Evolutionary conservation across 768 basidiomycete species (phyloP).

Genomic region (Amanita fuliginea): DNA sequence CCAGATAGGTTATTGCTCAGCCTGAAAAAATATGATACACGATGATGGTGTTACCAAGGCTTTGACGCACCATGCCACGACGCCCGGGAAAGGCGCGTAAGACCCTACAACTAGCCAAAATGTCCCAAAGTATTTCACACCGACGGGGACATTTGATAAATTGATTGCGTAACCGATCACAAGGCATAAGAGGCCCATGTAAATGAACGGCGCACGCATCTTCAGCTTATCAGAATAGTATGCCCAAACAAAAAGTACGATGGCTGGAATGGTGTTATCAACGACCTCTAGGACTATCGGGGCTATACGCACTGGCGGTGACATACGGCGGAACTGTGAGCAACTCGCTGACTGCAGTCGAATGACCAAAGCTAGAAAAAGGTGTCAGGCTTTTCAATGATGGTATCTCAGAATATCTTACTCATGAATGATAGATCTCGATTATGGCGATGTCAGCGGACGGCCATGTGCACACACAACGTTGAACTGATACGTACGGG

Average conservation of each 20-base stretch:
- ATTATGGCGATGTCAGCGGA: background rate
- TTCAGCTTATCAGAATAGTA: conserved; percentile 47
- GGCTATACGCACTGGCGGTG: conserved; percentile 38
- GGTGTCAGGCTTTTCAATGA: background rate
- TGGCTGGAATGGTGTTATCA: conserved; percentile 13
- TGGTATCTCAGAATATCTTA: conserved; percentile 10
- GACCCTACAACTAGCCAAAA: conserved; percentile 57
- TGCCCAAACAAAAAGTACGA: conserved; percentile 38
- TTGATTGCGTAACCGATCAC: conserved; percentile 1
- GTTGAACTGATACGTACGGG: conserved; percentile 33
- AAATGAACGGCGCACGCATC: conserved; percentile 11
- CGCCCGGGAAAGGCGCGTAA: conserved; percentile 48
- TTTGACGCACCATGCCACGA: conserved; percentile 43
- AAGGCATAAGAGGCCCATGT: background rate
- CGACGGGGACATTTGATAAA: conserved; percentile 11
- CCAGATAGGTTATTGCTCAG: conserved; percentile 56
- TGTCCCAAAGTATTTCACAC: conserved; percentile 63
- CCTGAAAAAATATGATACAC: conserved; percentile 26
- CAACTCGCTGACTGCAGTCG: conserved; percentile 45
- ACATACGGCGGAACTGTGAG: conserved; percentile 62
- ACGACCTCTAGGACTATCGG: background rate
- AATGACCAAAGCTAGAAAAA: conserved; percentile 44
- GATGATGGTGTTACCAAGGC: background rate
- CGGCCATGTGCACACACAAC: conserved; percentile 29
- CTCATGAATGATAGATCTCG: conserved; percentile 50